Conservation (phyloP, 345 rosid genomes). For the Schrenkiella parvula region DNA sequence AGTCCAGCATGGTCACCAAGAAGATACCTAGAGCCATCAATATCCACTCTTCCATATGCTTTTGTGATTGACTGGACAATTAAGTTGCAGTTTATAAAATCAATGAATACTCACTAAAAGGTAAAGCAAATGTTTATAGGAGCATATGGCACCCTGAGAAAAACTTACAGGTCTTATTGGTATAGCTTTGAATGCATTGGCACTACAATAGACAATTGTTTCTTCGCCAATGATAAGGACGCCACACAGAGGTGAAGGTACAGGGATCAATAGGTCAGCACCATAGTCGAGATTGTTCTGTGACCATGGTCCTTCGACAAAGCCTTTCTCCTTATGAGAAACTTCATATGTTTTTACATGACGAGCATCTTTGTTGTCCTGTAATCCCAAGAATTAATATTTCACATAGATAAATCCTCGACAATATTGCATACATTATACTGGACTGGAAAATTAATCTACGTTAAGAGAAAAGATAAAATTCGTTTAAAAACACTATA, state of each 20-base stretch:
- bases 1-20: slow-evolving; percentile 90
- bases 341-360: slow-evolving; percentile 92
- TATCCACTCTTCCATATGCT: slow-evolving; percentile 94
- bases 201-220: slow-evolving; percentile 86
- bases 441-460: neutral
- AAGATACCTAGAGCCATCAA: slow-evolving; percentile 91
- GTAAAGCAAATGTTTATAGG: neutral
- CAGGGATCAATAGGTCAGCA: slow-evolving; percentile 79
- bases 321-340: slow-evolving; percentile 46
- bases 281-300: slow-evolving; percentile 92
- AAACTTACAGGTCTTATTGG: slow-evolving; percentile 74
- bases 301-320: slow-evolving; percentile 90
- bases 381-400: slow-evolving; percentile 11
- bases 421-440: slow-evolving; percentile 4
- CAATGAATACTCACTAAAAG: slow-evolving; percentile 1
- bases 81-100: slow-evolving; percentile 11
- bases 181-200: slow-evolving; percentile 75
- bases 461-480: neutral
- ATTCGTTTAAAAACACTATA: neutral
- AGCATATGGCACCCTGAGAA: neutral
- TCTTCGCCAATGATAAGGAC: slow-evolving; percentile 93
- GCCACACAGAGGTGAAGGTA: slow-evolving; percentile 86
- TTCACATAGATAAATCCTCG: neutral
- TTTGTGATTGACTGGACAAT: slow-evolving; percentile 64
- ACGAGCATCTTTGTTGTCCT: slow-evolving; percentile 96